phyloP scores from a whole-genome alignment of 2,329 filamentous ascomycete species.

The Claviceps sp. region DNA sequence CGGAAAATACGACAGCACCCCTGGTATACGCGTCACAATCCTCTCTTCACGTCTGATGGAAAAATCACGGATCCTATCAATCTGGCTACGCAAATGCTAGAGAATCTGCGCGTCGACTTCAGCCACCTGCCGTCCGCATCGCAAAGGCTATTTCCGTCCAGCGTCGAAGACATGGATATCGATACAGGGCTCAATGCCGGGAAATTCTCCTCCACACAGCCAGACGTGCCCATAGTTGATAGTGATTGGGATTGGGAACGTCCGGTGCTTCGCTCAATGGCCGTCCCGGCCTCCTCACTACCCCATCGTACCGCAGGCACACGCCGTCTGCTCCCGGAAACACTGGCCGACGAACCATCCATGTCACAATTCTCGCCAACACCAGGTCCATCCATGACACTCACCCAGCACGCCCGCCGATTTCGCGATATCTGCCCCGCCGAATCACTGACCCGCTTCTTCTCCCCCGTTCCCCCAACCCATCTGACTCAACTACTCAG shows the following conservation, averaged over 20 bases:
- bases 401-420: constrained; percentile 77
- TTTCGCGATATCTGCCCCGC: constrained; percentile 87
- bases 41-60: constrained; percentile 60
- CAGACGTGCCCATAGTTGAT: constrained; percentile 63
- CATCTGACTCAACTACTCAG: constrained; percentile 68
- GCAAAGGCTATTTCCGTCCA: constrained; percentile 17
- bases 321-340: constrained; percentile 37
- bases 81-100: constrained; percentile 90
- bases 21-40: constrained; percentile 82
- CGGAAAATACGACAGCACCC: constrained; percentile 79
- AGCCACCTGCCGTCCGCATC: constrained; percentile 48
- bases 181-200: constrained; percentile 36
- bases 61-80: constrained; percentile 64
- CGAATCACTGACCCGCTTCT: constrained; percentile 81
- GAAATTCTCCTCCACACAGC: constrained; percentile 68
- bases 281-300: constrained; percentile 23
- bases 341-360: constrained; percentile 73
- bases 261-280: constrained; percentile 44
- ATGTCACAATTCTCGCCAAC: constrained; percentile 73
- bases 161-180: constrained; percentile 53
- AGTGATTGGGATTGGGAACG: constrained; percentile 80
- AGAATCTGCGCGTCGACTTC: constrained; percentile 81
- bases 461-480: constrained; percentile 63
- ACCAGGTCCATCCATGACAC: constrained; percentile 64
- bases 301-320: constrained; percentile 18